phyloP scores from a whole-genome alignment of 805 yeast genomes.

The Ogataea pilisensis region DNA sequence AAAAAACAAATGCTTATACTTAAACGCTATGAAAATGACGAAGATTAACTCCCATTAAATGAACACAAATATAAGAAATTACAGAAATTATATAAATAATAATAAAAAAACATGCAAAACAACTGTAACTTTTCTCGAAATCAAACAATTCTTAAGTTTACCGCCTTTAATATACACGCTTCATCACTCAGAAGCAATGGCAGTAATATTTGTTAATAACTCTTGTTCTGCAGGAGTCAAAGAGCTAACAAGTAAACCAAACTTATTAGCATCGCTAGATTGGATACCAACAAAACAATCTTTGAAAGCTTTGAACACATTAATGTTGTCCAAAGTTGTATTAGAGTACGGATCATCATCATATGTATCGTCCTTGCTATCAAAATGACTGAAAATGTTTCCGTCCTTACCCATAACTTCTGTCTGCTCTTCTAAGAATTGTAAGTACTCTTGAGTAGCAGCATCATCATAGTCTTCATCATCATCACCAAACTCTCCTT shows the following conservation, averaged over 20 bases:
- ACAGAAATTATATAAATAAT: too few relatives aligned
- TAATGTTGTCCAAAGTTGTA: conserved; percentile 73
- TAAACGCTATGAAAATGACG: too few relatives aligned
- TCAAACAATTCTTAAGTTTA: too few relatives aligned
- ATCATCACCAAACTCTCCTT: conserved; percentile 27
- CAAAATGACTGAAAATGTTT: conserved; percentile 27
- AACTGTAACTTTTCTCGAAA: too few relatives aligned
- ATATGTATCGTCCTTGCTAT: conserved; percentile 53
- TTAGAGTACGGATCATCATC: conserved; percentile 76
- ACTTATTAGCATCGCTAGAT: conserved; percentile 36
- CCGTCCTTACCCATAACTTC: conserved; percentile 31
- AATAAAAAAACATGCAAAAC: too few relatives aligned
- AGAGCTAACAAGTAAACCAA: conserved; percentile 18
- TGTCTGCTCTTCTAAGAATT: conserved; percentile 44
- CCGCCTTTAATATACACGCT: background rate
- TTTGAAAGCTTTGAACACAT: conserved; percentile 66
- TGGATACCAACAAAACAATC: conserved; percentile 48
- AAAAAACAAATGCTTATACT: too few relatives aligned
- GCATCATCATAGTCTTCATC: conserved; percentile 30
- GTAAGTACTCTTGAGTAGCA: conserved; percentile 42
- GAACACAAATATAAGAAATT: too few relatives aligned
- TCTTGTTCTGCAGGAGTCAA: conserved; percentile 24
- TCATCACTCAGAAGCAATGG: conserved; percentile 7
- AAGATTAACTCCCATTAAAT: too few relatives aligned
- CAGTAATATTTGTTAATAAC: conserved; percentile 13